Evolutionary conservation across 345 rosid species (phyloP).

Genomic region (Eucalyptus sp.): DNA sequence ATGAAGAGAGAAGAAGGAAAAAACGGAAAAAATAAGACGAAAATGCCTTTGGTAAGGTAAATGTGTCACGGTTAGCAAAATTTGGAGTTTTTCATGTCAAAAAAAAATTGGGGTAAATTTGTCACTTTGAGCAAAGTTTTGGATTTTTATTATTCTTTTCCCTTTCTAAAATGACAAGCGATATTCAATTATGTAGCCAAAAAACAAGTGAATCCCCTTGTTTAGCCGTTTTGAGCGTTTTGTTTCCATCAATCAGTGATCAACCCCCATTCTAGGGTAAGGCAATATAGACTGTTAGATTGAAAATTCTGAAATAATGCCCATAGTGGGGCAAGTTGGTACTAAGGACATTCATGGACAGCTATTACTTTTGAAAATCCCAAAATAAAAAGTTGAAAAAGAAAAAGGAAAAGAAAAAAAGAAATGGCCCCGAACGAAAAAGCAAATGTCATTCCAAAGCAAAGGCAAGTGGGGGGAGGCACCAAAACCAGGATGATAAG

Average conservation of each 20-base stretch:
- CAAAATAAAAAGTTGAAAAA: too few relatives aligned
- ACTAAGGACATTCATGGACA: not conserved
- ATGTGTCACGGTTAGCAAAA: too few relatives aligned
- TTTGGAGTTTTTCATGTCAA: too few relatives aligned
- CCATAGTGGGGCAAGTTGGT: not conserved
- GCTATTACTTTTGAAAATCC: not conserved
- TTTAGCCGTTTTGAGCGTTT: not conserved
- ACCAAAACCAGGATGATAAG: not conserved
- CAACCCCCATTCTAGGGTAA: not conserved
- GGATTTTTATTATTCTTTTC: too few relatives aligned
- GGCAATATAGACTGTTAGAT: not conserved
- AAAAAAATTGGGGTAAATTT: too few relatives aligned
- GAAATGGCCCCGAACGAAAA: accelerated
- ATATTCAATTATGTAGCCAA: not conserved
- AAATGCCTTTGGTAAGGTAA: too few relatives aligned
- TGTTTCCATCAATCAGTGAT: not conserved
- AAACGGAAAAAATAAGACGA: too few relatives aligned
- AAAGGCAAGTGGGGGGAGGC: too few relatives aligned
- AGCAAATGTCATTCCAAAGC: too few relatives aligned
- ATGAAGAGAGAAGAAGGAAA: too few relatives aligned
- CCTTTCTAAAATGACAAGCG: not conserved
- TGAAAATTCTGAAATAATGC: not conserved
- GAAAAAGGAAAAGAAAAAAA: too few relatives aligned
- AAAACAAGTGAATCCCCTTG: not conserved
- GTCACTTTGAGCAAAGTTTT: too few relatives aligned